Evolutionary conservation across 2,329 filamentous ascomycete genomes (phyloP).

Genomic region (Colletotrichum sp.): DNA sequence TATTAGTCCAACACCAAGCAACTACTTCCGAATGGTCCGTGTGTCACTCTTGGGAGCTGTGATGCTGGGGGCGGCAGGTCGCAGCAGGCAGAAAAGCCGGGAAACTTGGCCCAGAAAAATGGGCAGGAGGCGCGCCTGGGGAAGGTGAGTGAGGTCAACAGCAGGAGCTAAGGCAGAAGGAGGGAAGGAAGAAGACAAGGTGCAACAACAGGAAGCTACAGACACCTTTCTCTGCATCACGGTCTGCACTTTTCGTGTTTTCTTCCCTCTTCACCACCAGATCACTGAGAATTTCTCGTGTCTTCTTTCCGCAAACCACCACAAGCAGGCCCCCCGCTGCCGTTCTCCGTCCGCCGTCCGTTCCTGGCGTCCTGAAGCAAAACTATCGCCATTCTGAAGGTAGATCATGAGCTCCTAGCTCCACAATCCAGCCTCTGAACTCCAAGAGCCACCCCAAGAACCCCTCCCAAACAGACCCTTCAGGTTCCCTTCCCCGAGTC

Average conservation of each 20-base stretch:
- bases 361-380: slow-evolving; percentile 7
- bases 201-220: background rate
- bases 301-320: background rate
- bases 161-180: background rate
- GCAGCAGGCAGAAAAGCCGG: background rate
- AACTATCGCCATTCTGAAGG: slow-evolving; percentile 19
- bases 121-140: background rate
- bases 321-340: background rate
- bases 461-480: background rate
- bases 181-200: background rate
- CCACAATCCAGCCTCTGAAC: slow-evolving; percentile 1
- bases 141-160: background rate
- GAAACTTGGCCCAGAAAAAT: background rate
- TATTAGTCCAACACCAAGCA: background rate
- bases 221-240: background rate
- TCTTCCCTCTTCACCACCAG: background rate
- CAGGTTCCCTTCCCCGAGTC: background rate
- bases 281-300: background rate
- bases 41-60: background rate
- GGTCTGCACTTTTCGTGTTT: background rate
- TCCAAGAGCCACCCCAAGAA: background rate
- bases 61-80: background rate
- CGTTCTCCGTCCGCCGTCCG: background rate
- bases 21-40: background rate
- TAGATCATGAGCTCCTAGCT: slow-evolving; percentile 21